phyloP scores from a whole-genome alignment of 441 rosid species.

The Populus hybrid region DNA sequence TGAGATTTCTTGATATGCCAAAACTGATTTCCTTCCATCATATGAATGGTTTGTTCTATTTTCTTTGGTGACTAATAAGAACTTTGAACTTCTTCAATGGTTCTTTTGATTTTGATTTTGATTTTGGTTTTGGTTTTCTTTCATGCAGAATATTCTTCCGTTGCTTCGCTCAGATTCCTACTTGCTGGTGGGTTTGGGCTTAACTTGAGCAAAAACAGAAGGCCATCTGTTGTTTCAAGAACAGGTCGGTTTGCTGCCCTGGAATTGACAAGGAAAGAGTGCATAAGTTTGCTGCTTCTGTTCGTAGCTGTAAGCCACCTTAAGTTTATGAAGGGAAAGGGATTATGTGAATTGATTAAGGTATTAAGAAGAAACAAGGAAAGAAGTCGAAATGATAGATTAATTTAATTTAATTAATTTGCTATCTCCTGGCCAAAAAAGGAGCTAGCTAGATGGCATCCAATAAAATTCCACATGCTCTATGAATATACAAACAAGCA shows the following conservation, averaged over 20 bases:
- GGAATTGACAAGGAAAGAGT: conserved; percentile 83
- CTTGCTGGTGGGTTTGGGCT: no score
- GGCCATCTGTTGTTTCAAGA: conserved; percentile 72
- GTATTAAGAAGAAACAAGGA: conserved; percentile 49
- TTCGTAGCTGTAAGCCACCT: conserved; percentile 57
- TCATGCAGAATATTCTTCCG: neutral
- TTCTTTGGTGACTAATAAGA: neutral
- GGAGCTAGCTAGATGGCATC: neutral
- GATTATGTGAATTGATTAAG: conserved; percentile 50
- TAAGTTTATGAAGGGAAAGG: conserved; percentile 59
- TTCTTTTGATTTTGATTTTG: no score
- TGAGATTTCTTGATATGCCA: neutral
- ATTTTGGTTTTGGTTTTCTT: no score
- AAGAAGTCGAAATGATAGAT: conserved; percentile 25
- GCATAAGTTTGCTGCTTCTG: conserved; percentile 82
- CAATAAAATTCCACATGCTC: neutral
- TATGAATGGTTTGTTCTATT: neutral
- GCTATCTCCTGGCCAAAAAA: neutral
- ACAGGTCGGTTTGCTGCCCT: conserved; percentile 78
- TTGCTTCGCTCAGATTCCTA: neutral
- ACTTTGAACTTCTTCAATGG: no score
- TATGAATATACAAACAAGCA: neutral
- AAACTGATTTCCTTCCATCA: conserved; percentile 30
- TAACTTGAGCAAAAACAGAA: no score
- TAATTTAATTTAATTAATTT: no score